Evolutionary conservation across 75 land plant genomes (phyloP).

Genomic region (Picea sitchensis): DNA sequence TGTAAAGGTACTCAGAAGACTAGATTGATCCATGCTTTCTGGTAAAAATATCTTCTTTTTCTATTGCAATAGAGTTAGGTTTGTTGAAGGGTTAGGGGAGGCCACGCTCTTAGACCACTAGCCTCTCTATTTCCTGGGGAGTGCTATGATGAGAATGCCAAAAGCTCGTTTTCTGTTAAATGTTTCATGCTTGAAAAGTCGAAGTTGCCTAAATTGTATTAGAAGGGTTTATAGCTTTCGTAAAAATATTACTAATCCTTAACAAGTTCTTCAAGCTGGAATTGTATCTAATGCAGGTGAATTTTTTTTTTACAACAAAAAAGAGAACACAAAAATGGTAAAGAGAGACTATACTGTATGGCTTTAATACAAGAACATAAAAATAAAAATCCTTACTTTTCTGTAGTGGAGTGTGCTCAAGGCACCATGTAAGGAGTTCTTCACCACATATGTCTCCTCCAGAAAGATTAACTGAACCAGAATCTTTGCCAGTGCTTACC

Average conservation of each 20-base stretch:
- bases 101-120: too few relatives aligned
- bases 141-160: too few relatives aligned
- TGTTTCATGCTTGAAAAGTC: too few relatives aligned
- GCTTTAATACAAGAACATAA: background rate
- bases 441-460: slow-evolving; percentile 89
- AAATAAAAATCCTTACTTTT: slow-evolving; percentile 32
- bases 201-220: too few relatives aligned
- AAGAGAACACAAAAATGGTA: background rate
- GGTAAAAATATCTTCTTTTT: too few relatives aligned
- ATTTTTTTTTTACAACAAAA: background rate
- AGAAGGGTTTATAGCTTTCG: background rate
- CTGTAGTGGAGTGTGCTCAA: slow-evolving; percentile 50
- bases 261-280: background rate
- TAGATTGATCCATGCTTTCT: too few relatives aligned
- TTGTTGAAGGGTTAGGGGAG: too few relatives aligned
- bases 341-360: background rate
- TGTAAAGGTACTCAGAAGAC: too few relatives aligned
- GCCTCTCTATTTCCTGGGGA: too few relatives aligned
- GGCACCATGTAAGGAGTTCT: slow-evolving; percentile 87
- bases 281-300: background rate
- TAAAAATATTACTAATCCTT: background rate
- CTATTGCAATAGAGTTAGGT: too few relatives aligned
- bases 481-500: slow-evolving; percentile 52
- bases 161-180: too few relatives aligned
- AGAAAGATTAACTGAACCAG: slow-evolving; percentile 28